phyloP scores from a whole-genome alignment of 306 rosid species.

The Hippophae rhamnoides region DNA sequence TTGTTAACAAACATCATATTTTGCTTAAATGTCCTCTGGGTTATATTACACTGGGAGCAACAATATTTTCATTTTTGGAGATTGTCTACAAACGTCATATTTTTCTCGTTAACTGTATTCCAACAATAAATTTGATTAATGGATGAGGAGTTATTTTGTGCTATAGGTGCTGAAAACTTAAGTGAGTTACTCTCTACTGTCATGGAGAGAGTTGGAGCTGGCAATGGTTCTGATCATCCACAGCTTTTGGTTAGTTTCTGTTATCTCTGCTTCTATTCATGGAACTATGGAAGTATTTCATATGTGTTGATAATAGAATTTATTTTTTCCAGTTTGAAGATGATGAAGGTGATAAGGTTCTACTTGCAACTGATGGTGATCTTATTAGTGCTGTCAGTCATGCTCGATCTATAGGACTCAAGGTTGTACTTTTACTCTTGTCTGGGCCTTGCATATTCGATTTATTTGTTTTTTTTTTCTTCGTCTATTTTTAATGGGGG shows the following conservation, averaged over 20 bases:
- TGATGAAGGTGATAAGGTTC: conserved; percentile 84
- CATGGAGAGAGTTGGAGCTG: conserved; percentile 51
- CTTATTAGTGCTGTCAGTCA: conserved; percentile 61
- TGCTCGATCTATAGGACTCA: conserved; percentile 56
- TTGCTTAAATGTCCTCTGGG: not conserved
- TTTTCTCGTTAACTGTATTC: no score
- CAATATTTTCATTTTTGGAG: no score
- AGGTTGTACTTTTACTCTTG: conserved; percentile 42
- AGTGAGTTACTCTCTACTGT: conserved; percentile 61
- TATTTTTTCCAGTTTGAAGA: conserved; percentile 57
- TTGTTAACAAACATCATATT: not conserved
- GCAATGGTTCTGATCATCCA: conserved; percentile 37
- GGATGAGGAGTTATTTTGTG: not conserved
- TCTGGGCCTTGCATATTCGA: conserved; percentile 10
- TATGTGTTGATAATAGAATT: not conserved
- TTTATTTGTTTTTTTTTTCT: not conserved
- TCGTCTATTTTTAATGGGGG: not conserved
- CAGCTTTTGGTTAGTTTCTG: conserved; percentile 49
- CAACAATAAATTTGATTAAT: no score
- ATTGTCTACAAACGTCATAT: no score
- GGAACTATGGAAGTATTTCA: not conserved
- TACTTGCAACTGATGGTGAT: conserved; percentile 63
- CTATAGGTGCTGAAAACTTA: conserved; percentile 53
- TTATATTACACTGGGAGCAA: no score
- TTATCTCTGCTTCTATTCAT: conserved; percentile 1